These are phyloP conservation scores for Epichloe typhina DNA, from an alignment of 2,329 filamentous ascomycete genomes.

Conservation along the genomic window DNA sequence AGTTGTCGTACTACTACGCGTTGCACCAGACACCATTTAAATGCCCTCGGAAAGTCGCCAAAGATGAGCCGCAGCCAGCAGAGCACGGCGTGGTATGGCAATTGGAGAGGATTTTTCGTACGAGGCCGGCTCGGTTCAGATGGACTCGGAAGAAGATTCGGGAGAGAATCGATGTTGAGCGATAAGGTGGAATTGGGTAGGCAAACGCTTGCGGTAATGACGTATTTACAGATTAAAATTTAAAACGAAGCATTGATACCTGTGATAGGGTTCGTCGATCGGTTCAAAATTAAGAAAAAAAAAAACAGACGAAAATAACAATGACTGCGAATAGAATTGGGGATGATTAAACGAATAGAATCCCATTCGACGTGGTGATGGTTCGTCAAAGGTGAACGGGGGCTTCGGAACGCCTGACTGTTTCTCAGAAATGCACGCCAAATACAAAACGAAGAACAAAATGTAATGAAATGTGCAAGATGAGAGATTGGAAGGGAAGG, in stretches of 20 bases:
- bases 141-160: neutral
- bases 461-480: neutral
- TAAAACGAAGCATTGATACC: slow-evolving; percentile 7
- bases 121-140: slow-evolving; percentile 1
- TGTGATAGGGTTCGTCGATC: neutral
- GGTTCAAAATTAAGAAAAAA: slow-evolving; percentile 1
- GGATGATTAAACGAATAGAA: neutral
- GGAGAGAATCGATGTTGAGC: neutral
- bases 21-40: slow-evolving; percentile 1
- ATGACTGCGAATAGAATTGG: neutral
- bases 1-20: neutral
- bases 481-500: neutral
- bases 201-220: neutral
- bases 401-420: neutral
- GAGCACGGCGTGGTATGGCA: neutral
- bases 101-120: neutral
- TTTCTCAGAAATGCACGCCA: slow-evolving; percentile 1
- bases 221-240: slow-evolving; percentile 8
- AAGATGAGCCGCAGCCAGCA: neutral
- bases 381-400: neutral
- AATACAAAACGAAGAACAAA: neutral
- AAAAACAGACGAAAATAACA: slow-evolving; percentile 3
- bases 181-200: neutral
- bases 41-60: neutral
- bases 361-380: neutral